Base-by-base conservation (phyloP, 2,329 filamentous ascomycete species). In the Aspergillus luchuensis region DNA sequence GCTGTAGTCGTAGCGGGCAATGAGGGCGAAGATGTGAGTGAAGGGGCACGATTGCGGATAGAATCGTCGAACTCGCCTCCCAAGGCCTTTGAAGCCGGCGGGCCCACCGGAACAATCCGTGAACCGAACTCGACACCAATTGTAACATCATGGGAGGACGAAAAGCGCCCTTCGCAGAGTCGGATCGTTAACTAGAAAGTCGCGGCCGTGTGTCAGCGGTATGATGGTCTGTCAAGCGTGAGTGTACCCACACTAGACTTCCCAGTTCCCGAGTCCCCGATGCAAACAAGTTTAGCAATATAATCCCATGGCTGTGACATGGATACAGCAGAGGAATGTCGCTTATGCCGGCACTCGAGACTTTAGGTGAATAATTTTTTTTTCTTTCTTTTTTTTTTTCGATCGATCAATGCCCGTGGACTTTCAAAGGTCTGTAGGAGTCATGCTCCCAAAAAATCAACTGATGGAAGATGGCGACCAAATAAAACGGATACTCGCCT, bases 281-380 rank as follows among this genome's bases (percentile, higher is more conserved):
- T 92, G 81, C 92, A 96, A 74, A 98, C 94, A 71, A 99, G 91
- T 80, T 99, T 99, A 78, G 94, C 93, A 75, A 98, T 99, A 82
- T 96, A 98, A 82, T 98, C 92, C 94, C 94, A 98, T 78, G 92
- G 89, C 71, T 77, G 75, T 74, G 76, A 79, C 77, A 79, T 79
- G 72, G 72, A 74, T 72, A 74, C 69, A 63, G 59, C 55, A 60
- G 53, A 54, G 25, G n/a, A 45, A 60, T 45, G 48, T 13, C 38
- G 41, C 45, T 60, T 50, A 64, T 56, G 23, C 17, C 33, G 19
- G 53, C 38, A n/a, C 48, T 45, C 39, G 19, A 25, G 21, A 48
- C 23, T 25, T 36, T 38, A 30, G 10, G 50, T n/a, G 23, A 49
- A 48, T 48, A 30, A 25, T 7, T 25, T 8, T 38, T 49, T 11